Percentiles rank a stretch among this genome's conserved stretches.
Conservation (phyloP, 257 asterid species). For the Solanum arcanum region DNA sequence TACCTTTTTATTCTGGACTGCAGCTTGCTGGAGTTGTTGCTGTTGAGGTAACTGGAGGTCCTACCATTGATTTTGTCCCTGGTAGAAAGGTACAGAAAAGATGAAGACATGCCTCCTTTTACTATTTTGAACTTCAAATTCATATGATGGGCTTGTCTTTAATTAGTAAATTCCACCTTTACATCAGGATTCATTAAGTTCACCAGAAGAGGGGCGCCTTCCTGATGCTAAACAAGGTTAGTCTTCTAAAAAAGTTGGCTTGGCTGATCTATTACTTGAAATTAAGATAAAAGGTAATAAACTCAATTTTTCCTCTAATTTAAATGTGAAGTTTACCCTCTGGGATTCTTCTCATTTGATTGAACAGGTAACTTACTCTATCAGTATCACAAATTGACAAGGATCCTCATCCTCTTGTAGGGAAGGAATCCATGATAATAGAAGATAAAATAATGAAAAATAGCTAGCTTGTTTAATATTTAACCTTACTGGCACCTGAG, state of each 20-base stretch:
- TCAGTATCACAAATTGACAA: not conserved
- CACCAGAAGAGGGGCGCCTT: conserved; percentile 85
- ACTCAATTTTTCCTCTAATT: not conserved
- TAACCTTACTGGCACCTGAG: not conserved
- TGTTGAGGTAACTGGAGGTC: conserved; percentile 85
- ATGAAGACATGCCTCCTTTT: not conserved
- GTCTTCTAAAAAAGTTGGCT: not conserved
- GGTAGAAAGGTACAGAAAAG: conserved; percentile 58
- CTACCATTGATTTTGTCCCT: conserved; percentile 50
- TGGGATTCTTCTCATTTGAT: not conserved
- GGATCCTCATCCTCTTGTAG: not conserved
- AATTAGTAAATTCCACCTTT: not conserved
- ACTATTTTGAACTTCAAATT: not conserved
- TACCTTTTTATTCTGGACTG: not conserved
- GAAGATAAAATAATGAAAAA: not conserved
- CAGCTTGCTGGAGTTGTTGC: conserved; percentile 93
- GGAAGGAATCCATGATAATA: not conserved
- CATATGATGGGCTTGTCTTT: not conserved
- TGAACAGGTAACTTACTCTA: not conserved
- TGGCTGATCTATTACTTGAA: not conserved
- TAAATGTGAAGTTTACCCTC: not conserved
- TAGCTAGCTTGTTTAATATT: not conserved
- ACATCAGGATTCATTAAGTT: conserved; percentile 42
- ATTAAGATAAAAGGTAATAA: not conserved
- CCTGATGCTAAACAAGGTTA: conserved; percentile 72